phyloP scores from a whole-genome alignment of 352 stramenopile species.

The Globisporangium orthogonon region DNA sequence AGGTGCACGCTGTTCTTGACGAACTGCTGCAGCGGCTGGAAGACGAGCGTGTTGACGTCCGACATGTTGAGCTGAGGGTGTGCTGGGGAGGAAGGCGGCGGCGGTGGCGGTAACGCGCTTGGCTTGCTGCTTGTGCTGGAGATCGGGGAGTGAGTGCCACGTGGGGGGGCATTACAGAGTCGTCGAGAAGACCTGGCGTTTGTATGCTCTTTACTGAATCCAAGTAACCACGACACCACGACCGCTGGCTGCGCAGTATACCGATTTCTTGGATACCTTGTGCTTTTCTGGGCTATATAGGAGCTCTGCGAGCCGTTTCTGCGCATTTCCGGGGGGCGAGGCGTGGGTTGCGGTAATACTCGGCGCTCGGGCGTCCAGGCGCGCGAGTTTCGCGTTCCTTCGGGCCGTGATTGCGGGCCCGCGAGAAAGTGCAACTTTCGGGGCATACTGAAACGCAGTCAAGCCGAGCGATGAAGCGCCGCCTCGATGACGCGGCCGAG shows the following conservation, averaged over 20 bases:
- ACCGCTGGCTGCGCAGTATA: not conserved
- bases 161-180: not conserved
- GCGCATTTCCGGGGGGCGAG: too few species aligned
- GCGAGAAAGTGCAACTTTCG: conserved; percentile 3
- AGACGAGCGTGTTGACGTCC: conserved; percentile 89
- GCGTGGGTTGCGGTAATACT: too few species aligned
- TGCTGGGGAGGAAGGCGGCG: not conserved
- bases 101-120: not conserved
- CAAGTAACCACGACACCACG: conserved; percentile 1
- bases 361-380: too few species aligned
- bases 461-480: conserved; percentile 31
- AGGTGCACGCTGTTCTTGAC: conserved; percentile 97
- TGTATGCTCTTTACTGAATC: not conserved
- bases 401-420: not conserved
- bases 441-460: not conserved
- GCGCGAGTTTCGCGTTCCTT: not conserved
- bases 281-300: not conserved
- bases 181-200: not conserved
- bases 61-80: conserved; percentile 38
- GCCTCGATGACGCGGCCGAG: conserved; percentile 17
- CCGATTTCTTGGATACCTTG: conserved; percentile 5
- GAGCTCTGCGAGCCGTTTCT: too few species aligned
- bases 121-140: conserved; percentile 7
- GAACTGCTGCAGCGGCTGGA: conserved; percentile 96
- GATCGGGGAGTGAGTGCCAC: conserved; percentile 16